Evolutionary conservation across 75 land plant genomes (phyloP), one percentile per base, ranked within the genome.

Genomic region (Pinus tabuliformis): DNA sequence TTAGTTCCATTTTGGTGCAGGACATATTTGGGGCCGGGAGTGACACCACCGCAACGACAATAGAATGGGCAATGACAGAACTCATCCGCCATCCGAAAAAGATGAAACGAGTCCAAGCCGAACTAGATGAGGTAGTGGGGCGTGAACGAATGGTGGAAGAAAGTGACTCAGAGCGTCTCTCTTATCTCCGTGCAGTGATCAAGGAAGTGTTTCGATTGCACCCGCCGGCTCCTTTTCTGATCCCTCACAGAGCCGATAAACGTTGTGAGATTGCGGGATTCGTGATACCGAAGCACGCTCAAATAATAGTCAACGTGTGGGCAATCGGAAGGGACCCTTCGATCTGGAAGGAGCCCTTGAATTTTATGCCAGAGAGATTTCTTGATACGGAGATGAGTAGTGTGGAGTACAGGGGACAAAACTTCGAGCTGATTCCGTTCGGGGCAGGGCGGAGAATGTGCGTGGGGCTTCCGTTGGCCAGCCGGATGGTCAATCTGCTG

Each of bases 301-400:
- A 72, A 5, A 61, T 58, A 5, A 58, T 76, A 36, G 18, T 81
- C 58, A 81, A 81, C 74, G 12, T 81, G 39, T 81, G 79, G 78
- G 83, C 83, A 8, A 81, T 81, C 2, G 74, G 70, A 0, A 71
- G 83, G 9, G 83, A 81, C 74, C 74, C 80, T 24, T n/a, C 73
- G 1, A 36, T 68, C 36, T 81, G 83, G 83, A 71, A 59, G 22
- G 49, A 77, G 16, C 83, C 83, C 0, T 63, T 58, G 16, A 60
- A 57, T 6, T 81, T 81, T 21, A 64, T 60, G 16, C 83, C 83
- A 3, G 81, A 81, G 62, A 26, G 83, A 59, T 81, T 81, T 17
- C 8, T 70, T 80, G 24, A 28, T 17, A 18, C 0, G 2, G 78
- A 80, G 18, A 14, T 33, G 45, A 65, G 22, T 0, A 36, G 39